These are phyloP conservation scores for Penicillium oxalicum DNA, from an alignment of 2,329 filamentous ascomycete species.

Conservation along the genomic window DNA sequence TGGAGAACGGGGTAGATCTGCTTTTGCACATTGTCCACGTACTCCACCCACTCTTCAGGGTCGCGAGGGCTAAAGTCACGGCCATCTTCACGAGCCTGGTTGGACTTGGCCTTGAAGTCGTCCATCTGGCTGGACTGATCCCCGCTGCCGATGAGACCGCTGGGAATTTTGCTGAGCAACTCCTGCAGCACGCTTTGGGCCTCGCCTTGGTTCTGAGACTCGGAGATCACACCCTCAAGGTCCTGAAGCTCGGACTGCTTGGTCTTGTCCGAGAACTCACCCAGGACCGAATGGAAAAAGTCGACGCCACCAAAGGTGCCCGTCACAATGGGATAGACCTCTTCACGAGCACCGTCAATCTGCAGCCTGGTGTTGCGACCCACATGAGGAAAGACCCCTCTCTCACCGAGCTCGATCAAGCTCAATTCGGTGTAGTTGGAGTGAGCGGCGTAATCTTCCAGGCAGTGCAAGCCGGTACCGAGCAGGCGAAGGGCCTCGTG, in stretches of 20 bases:
- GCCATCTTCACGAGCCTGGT: conserved; percentile 68
- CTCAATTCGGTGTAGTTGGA: conserved; percentile 89
- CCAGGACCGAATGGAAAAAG: conserved; percentile 81
- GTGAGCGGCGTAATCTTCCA: conserved; percentile 90
- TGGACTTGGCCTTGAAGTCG: conserved; percentile 70
- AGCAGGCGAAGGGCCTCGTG: conserved; percentile 81
- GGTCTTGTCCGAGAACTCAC: conserved; percentile 76
- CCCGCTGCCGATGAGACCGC: conserved; percentile 66
- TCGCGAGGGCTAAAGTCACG: conserved; percentile 68
- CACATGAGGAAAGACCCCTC: conserved; percentile 78
- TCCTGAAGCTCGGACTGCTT: conserved; percentile 87
- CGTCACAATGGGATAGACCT: conserved; percentile 77
- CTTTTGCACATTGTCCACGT: conserved; percentile 65
- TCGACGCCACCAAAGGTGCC: conserved; percentile 94
- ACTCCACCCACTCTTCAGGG: conserved; percentile 76
- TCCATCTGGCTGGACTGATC: conserved; percentile 66
- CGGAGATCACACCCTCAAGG: conserved; percentile 72
- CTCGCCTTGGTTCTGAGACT: conserved; percentile 53
- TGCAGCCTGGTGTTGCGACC: conserved; percentile 66
- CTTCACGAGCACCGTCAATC: conserved; percentile 58
- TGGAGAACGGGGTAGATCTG: conserved; percentile 86
- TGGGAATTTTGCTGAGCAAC: conserved; percentile 74
- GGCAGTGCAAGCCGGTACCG: conserved; percentile 81
- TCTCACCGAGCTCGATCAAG: conserved; percentile 78
- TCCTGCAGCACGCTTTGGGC: conserved; percentile 72